Base-by-base conservation (phyloP, 2,329 filamentous ascomycete species). In the Colletotrichum euphorbiae region DNA sequence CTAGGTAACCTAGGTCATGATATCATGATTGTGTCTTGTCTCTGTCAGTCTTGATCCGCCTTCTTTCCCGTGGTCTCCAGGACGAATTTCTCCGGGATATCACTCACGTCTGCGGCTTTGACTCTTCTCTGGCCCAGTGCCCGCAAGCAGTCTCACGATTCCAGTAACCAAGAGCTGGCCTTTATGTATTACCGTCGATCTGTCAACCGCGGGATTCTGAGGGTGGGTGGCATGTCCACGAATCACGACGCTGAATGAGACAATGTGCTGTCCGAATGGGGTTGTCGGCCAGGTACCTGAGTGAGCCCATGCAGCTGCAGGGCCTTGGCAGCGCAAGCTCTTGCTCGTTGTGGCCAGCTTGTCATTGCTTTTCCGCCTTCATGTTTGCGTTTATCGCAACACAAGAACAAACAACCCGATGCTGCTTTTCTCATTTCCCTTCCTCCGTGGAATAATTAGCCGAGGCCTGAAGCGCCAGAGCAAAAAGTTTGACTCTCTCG, bases 201-300 rank as follows among this genome's bases (percentile, higher is more conserved):
- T 31, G 28, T 17, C 48, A 51, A 21, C 24, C 42, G 48, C 7
- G 28, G 21, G 48, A 33, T 19, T 51, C 48, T 59, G 19, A 33
- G 36, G 59, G 51, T 21, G 33, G 42, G 36, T 19, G 36, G 36
- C 59, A 12, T 15, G 17, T 45, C 64, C 51, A 52, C 60, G 65
- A 64, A 68, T 68, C 38, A 64, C 11, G 5, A 46, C 4, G 36
- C 42, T 8, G 28, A 40, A 58, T 42, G 52, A 45, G 46, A 52
- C 60, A 68, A 58, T 54, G 60, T 68, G 52, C 24, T 31, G 51
- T 67, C 64, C 50, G 5, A 50, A 62, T 56, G 64, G 38, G 52
- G 43, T 24, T 28, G 51, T 62, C 45, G 38, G 54, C 45, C n/a
- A n/a, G n/a, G n/a, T 54, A 24, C 24, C 24, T 24, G 24, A 11